A percentile compares a stretch with the other conserved stretches of the same genome.
These are phyloP conservation scores for Brassica incana DNA, from an alignment of 345 rosid genomes.

Conservation along the genomic window DNA sequence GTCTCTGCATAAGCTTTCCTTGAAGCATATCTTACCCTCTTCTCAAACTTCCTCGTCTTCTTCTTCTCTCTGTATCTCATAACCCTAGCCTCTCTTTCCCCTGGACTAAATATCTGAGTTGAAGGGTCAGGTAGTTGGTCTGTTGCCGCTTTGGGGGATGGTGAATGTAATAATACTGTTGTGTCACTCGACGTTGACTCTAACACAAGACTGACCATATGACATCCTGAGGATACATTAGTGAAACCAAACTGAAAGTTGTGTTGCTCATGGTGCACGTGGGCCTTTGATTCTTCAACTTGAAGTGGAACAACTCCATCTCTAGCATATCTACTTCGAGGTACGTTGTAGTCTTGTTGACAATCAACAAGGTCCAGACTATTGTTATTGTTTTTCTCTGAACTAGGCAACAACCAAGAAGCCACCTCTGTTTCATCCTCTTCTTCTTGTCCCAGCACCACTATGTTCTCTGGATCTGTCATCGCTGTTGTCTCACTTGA, in stretches of 20 bases:
- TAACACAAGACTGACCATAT: constrained; percentile 45
- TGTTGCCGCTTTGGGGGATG: constrained; percentile 57
- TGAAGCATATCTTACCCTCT: constrained; percentile 93
- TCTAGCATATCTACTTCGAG: constrained; percentile 20
- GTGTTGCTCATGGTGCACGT: constrained; percentile 38
- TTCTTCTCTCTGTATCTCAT: constrained; percentile 91
- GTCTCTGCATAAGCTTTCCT: constrained; percentile 93
- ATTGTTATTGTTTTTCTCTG: constrained; percentile 45
- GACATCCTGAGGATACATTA: constrained; percentile 46
- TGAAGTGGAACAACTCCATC: constrained; percentile 36
- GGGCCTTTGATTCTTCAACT: constrained; percentile 19
- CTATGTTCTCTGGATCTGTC: constrained; percentile 6
- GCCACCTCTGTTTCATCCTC: constrained; percentile 79
- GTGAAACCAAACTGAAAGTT: constrained; percentile 51
- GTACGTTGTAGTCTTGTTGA: constrained; percentile 22
- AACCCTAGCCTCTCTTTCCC: constrained; percentile 92
- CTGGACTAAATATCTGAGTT: constrained; percentile 58
- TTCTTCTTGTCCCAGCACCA: constrained; percentile 44
- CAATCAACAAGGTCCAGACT: constrained; percentile 61
- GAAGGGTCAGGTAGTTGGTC: constrained; percentile 59
- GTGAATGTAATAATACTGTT: constrained; percentile 47
- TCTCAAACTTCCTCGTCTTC: constrained; percentile 84
- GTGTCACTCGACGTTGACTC: constrained; percentile 61
- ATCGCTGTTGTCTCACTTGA: constrained; percentile 29
- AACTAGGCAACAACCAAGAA: constrained; percentile 65